Base-by-base conservation (phyloP, 2,329 filamentous ascomycete species). In the Podosphaera xanthii region DNA sequence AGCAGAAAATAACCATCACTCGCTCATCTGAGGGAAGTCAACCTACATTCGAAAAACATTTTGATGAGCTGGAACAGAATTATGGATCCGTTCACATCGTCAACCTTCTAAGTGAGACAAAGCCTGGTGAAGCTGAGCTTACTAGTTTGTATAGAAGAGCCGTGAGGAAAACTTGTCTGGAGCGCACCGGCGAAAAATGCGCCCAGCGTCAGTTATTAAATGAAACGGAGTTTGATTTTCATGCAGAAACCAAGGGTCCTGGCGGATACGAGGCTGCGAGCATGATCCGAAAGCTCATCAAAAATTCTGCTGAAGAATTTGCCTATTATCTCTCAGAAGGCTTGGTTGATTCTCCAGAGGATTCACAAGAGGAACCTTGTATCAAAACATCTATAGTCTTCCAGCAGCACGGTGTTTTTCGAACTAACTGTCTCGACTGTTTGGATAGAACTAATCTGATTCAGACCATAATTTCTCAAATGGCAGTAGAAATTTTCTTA, bases 341-440 rank as follows among this genome's bases (percentile, higher is more conserved):
- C 61, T 73, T 77, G 9, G 69, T 71, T 22, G 73, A 77, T 36
- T 58, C 56, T 12, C 55, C 54, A 4, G 70, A 70, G n/a, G 73
- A 73, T 4, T 66, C 71, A 38, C 69, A 72, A 36, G 63, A 64
- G 58, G 69, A 71, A 58, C 64, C 70, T 2, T 63, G 70, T 61
- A 68, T 69, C 59, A 70, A 72, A 60, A 72, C 76, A 2, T 78
- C 86, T 6, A 81, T 88, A 1, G 79, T 94, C 31, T 73, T 96
- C 57, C 88, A 94, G 68, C 92, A 98, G 71, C 87, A 94, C 69
- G 91, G 92, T n/a, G 80, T 94, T 4, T 97, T 97, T 70, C 80
- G 91, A 62, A 95, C 90, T 3, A 98, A 98, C 67, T 98, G 92
- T 69, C 76, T 98, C 34, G 92, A 98, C 70, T 98, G 92, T 69